These are phyloP conservation scores for Starmerella asiatica DNA, from an alignment of 805 yeast species.

Conservation along the genomic window DNA sequence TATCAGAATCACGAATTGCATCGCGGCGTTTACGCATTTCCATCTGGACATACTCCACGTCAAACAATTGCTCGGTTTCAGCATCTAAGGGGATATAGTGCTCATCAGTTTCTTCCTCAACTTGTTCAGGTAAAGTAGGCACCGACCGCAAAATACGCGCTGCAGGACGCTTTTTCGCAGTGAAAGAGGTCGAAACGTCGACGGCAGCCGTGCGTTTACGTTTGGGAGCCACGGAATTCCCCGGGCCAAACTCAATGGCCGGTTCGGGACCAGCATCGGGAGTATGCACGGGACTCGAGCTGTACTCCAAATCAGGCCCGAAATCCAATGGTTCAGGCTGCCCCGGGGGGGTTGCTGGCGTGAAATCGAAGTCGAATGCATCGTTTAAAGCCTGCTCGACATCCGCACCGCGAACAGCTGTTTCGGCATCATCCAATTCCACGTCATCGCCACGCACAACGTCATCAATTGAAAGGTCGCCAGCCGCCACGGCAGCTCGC, in stretches of 20 bases:
- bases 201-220: slow-evolving; percentile 8
- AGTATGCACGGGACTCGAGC: slow-evolving; percentile 15
- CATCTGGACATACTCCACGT: slow-evolving; percentile 9
- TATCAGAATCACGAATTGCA: not conserved
- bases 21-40: slow-evolving; percentile 16
- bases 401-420: slow-evolving; percentile 8
- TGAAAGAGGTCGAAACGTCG: slow-evolving; percentile 11
- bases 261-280: slow-evolving; percentile 7
- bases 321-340: slow-evolving; percentile 8
- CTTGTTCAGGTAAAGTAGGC: not conserved
- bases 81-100: slow-evolving; percentile 2
- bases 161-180: slow-evolving; percentile 4
- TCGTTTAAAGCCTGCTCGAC: slow-evolving; percentile 6
- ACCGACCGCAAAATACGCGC: slow-evolving; percentile 5
- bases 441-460: slow-evolving; percentile 14
- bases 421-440: slow-evolving; percentile 2
- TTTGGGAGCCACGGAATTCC: too few relatives aligned
- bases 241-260: not conserved
- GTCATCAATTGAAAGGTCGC: slow-evolving; percentile 13
- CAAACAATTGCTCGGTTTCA: slow-evolving; percentile 9
- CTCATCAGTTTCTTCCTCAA: not conserved
- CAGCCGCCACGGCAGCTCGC: not conserved
- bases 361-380: slow-evolving; percentile 12
- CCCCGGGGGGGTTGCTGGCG: not conserved
- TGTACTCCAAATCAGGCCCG: slow-evolving; percentile 14